Evolutionary conservation across 2,329 filamentous ascomycete species (phyloP), one percentile per base, ranked within the genome.

Genomic region (Sarocladium kiliense): DNA sequence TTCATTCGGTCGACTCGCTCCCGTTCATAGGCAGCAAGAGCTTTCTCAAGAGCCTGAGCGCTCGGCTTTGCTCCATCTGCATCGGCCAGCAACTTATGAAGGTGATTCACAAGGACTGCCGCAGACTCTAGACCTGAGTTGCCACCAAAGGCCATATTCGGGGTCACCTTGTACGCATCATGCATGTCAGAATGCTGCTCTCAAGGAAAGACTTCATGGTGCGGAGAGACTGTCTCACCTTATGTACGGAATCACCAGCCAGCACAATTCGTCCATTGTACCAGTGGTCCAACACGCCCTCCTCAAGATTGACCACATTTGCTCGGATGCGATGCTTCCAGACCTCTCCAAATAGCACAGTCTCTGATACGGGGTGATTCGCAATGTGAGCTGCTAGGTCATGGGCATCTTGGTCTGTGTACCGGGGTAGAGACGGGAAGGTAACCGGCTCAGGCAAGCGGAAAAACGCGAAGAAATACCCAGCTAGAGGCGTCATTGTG

Each of bases 191-290:
- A 34, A 34, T 9, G 30, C 7, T 14, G 7, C 30, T n/a, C n/a
- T n/a, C n/a, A n/a, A n/a, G n/a, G n/a, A n/a, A n/a, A n/a, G n/a
- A n/a, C n/a, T n/a, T n/a, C n/a, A n/a, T n/a, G 30, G 30, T 7
- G 30, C 7, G 30, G 30, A 14, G 30, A 14, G 9, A 9, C 30
- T 34, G 30, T 14, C 30, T 14, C 14, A 59, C 58, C 58, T 61
- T 70, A 56, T 71, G 67, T 12, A 58, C 63, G 2, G 70, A 59
- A 50, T 73, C 69, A 2, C 70, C 70, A 0, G 59, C 63, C 1
- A 71, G 63, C 2, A 67, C 66, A 18, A 70, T 59, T 4, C 67
- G 64, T 12, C 63, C 65, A 26, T 56, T 51, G 37, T 60, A 62
- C 69, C 68, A 71, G 32, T 63, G 60, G 23, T 62, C 26, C 12